These are phyloP conservation scores for Dactylonectria estremocensis DNA, from an alignment of 2,329 filamentous ascomycete genomes.

Conservation along the genomic window DNA sequence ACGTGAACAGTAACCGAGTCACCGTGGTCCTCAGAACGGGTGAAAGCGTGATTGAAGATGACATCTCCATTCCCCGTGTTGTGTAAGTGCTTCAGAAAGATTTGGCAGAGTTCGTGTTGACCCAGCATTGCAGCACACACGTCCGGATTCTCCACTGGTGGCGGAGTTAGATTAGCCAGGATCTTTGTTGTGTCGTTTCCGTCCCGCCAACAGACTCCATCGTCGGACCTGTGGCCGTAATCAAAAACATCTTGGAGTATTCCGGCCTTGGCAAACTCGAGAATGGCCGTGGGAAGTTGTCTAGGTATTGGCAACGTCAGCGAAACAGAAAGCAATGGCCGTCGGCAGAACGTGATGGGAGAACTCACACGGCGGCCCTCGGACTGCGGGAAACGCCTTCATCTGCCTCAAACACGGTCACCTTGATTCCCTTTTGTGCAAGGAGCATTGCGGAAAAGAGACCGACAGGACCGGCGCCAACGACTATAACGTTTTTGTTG, in stretches of 20 bases:
- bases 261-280: conserved; percentile 16
- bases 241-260: conserved; percentile 16
- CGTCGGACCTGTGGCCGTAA: conserved; percentile 15
- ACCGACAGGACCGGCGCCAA: conserved; percentile 17
- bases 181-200: conserved; percentile 16
- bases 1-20: conserved; percentile 12
- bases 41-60: conserved; percentile 12
- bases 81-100: conserved; percentile 15
- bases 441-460: conserved; percentile 14
- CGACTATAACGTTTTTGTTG: conserved; percentile 9
- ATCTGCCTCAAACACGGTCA: conserved; percentile 14
- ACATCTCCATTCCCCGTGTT: conserved; percentile 12
- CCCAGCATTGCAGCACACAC: conserved; percentile 17
- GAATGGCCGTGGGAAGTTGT: conserved; percentile 10
- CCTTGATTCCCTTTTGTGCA: conserved; percentile 9
- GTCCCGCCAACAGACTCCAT: conserved; percentile 18
- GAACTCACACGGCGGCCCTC: conserved; percentile 15
- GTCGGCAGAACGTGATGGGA: not conserved
- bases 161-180: conserved; percentile 12
- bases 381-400: conserved; percentile 11
- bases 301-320: conserved; percentile 8
- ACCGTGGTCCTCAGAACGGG: conserved; percentile 8
- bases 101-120: conserved; percentile 16
- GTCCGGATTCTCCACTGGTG: conserved; percentile 9
- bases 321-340: not conserved